phyloP scores from a whole-genome alignment of 257 asterid species.

The Salvia hispanica region DNA sequence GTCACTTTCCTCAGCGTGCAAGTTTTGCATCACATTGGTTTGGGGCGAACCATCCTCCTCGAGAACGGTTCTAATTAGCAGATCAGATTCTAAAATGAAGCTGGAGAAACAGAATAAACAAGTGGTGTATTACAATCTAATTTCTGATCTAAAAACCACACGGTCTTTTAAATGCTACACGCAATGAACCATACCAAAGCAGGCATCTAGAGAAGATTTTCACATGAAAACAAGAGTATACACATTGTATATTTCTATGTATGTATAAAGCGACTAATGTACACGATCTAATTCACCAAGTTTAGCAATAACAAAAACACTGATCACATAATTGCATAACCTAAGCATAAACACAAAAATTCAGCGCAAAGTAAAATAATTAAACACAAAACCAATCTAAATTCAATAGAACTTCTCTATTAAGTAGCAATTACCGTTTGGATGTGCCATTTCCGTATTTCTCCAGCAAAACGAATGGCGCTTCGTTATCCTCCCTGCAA shows the following conservation, averaged over 20 bases:
- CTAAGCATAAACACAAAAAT: not conserved
- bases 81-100: constrained; percentile 65
- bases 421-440: constrained; percentile 52
- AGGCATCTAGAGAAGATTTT: not conserved
- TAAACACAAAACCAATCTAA: not conserved
- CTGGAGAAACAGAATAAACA: constrained; percentile 40
- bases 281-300: not conserved
- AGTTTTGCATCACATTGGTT: constrained; percentile 34
- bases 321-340: not conserved
- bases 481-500: constrained; percentile 49
- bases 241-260: not conserved
- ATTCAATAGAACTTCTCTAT: not conserved
- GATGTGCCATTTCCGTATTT: constrained; percentile 76
- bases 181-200: not conserved
- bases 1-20: constrained; percentile 28
- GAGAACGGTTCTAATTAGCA: constrained; percentile 50
- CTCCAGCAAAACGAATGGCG: constrained; percentile 62
- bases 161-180: not conserved
- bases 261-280: not conserved
- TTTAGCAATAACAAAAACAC: not conserved
- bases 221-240: not conserved
- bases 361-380: not conserved
- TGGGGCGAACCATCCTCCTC: constrained; percentile 52
- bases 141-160: constrained; percentile 1
- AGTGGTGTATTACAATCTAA: constrained; percentile 7